Evolutionary conservation across 2,329 filamentous ascomycete species (phyloP), one percentile per base, ranked within the genome.

Genomic region (Pestalotiopsis sp.): DNA sequence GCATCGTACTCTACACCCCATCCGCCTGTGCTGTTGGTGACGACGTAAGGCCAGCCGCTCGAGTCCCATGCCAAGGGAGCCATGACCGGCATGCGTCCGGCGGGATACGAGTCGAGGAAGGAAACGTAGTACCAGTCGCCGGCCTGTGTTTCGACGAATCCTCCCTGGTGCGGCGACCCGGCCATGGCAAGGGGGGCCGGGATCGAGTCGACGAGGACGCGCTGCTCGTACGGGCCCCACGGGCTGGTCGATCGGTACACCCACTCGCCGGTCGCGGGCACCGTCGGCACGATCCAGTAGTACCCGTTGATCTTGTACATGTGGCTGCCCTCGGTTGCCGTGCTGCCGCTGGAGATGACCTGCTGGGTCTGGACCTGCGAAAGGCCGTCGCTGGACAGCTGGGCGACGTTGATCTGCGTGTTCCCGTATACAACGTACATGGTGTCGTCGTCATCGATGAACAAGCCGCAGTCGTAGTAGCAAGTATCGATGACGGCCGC

Each of bases 391-490:
- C 76, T 69, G 12, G 81, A 81, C 2, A 90, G 79, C 73, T 88
- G 82, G 1, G 87, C 84, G 0, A 90, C 82, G 6, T 70, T 77
- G 66, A 90, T 81, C 2, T 84, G 78, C 0, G 77, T 81, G 66
- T 80, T 84, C 6, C 87, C 87, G 72, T 88, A 88, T 0, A 82
- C 85, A 0, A 90, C 83, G 66, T 89, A 90, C 81, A 89, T 85
- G 1, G 82, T 86, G 68, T 88, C 87, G 55, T 89, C 83, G 31
- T 88, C 85, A 64, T 90, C 87, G 41, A 90, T 81, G 7, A 90
- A 74, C 0, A 90, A 74, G 0, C 88, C 87, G 17, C 79, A 82
- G 74, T 90, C 88, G 72, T 90, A 90, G 73, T 87, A 88, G 75
- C 87, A 90, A 1, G 74, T 80, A 1, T 39, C 61, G 9, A 75